phyloP scores from a whole-genome alignment of 352 stramenopile species.

The Globisporangium barbulae region DNA sequence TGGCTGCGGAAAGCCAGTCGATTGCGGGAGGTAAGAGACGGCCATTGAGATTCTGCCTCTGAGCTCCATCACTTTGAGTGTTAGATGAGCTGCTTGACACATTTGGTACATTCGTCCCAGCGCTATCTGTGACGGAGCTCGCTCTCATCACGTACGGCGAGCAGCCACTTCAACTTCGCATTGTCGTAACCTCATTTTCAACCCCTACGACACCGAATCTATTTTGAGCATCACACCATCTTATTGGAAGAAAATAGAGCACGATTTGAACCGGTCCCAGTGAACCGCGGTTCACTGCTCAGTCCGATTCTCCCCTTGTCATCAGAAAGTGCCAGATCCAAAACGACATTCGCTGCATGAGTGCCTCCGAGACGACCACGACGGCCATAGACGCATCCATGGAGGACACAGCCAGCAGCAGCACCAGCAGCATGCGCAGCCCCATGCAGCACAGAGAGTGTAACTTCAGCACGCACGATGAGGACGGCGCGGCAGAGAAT shows the following conservation, averaged over 20 bases:
- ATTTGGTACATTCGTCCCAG: too few relatives aligned
- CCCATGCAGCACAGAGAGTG: not conserved
- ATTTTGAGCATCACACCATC: not conserved
- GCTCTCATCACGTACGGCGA: too few relatives aligned
- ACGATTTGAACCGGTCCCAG: not conserved
- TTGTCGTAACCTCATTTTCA: too few relatives aligned
- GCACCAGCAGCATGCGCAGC: not conserved
- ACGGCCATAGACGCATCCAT: not conserved
- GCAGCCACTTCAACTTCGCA: too few relatives aligned
- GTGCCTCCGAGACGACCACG: not conserved
- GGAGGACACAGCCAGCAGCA: not conserved
- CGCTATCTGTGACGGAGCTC: too few relatives aligned
- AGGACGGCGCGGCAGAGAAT: slow-evolving; percentile 29
- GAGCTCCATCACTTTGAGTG: too few relatives aligned
- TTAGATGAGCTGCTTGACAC: too few relatives aligned
- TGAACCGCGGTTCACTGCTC: not conserved
- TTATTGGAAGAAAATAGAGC: not conserved
- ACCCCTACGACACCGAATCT: too few relatives aligned
- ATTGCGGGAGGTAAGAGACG: too few relatives aligned
- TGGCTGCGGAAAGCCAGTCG: too few relatives aligned
- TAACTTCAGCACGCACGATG: slow-evolving; percentile 17
- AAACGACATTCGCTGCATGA: slow-evolving; percentile 5
- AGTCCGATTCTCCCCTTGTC: not conserved
- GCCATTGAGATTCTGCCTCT: too few relatives aligned
- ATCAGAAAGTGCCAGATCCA: slow-evolving; percentile 1